A percentile compares a stretch with the other conserved stretches of the same genome.
Conservation (phyloP, 805 yeast species). For the Monosporozyma servazzii region DNA sequence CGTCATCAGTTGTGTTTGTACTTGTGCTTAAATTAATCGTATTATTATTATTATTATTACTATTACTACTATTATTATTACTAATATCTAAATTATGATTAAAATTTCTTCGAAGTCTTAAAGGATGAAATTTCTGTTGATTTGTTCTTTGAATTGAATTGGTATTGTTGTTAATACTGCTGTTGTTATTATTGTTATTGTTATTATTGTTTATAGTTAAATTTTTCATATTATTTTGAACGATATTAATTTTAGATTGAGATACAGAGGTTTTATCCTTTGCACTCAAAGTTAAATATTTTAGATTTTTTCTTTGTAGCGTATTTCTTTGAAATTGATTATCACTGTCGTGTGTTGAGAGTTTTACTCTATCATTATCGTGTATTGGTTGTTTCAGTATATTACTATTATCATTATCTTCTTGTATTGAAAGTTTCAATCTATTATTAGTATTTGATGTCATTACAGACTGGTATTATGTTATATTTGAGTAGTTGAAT, state of each 20-base stretch:
- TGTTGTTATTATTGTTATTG: no score
- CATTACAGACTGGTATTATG: no score
- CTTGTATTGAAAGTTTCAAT: no score
- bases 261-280: neutral
- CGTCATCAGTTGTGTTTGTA: neutral
- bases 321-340: slow-evolving; percentile 34
- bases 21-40: no score
- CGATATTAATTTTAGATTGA: neutral
- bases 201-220: neutral
- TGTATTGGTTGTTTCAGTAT: neutral
- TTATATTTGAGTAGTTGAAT: no score
- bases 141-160: no score
- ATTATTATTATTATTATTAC: no score
- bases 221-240: neutral
- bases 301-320: slow-evolving; percentile 49
- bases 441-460: no score
- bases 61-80: neutral
- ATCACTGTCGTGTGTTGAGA: neutral
- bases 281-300: slow-evolving; percentile 40
- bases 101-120: neutral
- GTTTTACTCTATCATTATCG: neutral
- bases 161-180: no score
- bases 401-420: no score
- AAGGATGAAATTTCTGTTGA: neutral
- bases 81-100: neutral